Evolutionary conservation across 2,329 filamentous ascomycete species (phyloP), one percentile per base, ranked within the genome.

Genomic region (Harringtonia lauricola): DNA sequence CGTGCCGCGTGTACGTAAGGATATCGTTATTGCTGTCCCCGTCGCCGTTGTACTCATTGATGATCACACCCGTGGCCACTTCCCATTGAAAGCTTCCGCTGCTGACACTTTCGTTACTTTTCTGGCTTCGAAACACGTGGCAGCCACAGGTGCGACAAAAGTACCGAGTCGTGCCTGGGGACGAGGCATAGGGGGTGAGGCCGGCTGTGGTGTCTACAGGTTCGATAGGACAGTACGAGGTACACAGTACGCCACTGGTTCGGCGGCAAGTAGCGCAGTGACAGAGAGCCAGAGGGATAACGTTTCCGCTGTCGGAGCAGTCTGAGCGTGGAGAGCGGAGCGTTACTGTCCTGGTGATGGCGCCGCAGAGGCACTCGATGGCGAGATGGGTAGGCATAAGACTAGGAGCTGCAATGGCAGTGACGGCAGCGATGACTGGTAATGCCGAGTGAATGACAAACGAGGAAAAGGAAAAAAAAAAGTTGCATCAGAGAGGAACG

Each of bases 61-160:
- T 41, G 21, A 66, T 55, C 2, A 57, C 52, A 0, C 65, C 64
- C 1, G 66, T 66, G 10, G 64, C 61, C 2, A 62, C 60, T 21
- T 53, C 56, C 64, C 63, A 66, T 3, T 38, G 30, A 9, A 18
- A 18, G 38, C 14, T 29, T n/a, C n/a, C 30, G 30, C 14, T 33
- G 40, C 26, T 12, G 17, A 26, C 9, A 36, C 39, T 22, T n/a
- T 17, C n/a, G 8, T 12, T 35, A 15, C 33, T 9, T n/a, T 31
- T 26, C 15, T 15, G 14, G 39, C 19, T 44, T 9, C 57, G 57
- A 42, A 66, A 64, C 17, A 67, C 33, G 41, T 68, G 66, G 39
- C 66, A 67, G 2, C 66, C 65, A 39, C 66, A 68, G 2, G 42
- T 54, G 0, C 46, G 43, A 45, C 66, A 69, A 47, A 69, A 68